A percentile compares a stretch with the other conserved stretches of the same genome.
Conservation (phyloP, 2,329 filamentous ascomycete species). For the Knufia fluminis region DNA sequence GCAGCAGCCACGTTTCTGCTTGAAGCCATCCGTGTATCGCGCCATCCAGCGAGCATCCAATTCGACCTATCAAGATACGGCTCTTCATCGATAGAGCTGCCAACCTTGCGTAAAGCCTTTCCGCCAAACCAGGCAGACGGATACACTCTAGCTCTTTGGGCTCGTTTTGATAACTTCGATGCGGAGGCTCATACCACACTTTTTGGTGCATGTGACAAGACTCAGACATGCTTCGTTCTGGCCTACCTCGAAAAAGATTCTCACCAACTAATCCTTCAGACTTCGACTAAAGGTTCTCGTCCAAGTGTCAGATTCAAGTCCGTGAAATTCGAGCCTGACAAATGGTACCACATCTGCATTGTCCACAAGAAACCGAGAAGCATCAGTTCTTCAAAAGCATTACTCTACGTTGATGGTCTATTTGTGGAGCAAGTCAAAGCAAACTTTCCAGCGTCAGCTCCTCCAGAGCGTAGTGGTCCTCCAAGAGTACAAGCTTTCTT, state of each 20-base stretch:
- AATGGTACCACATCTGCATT: constrained; percentile 89
- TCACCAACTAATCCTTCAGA: constrained; percentile 89
- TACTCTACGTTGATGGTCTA: constrained; percentile 84
- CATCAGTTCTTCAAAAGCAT: constrained; percentile 67
- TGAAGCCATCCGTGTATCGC: constrained; percentile 62
- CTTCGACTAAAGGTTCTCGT: constrained; percentile 73
- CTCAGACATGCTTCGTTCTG: constrained; percentile 86
- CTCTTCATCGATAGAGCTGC: constrained; percentile 80
- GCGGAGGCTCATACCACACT: constrained; percentile 78
- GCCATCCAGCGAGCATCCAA: constrained; percentile 75
- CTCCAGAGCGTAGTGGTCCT: constrained; percentile 44
- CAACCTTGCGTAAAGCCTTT: constrained; percentile 75
- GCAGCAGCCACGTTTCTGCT: constrained; percentile 60
- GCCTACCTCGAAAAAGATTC: constrained; percentile 91
- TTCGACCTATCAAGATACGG: constrained; percentile 87
- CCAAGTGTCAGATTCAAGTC: constrained; percentile 93
- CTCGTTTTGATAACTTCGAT: constrained; percentile 81
- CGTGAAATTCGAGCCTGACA: constrained; percentile 61
- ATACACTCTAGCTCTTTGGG: constrained; percentile 85
- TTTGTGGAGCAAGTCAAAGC: constrained; percentile 88
- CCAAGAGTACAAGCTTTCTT: constrained; percentile 78
- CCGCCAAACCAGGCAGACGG: constrained; percentile 70
- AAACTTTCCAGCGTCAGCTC: constrained; percentile 71
- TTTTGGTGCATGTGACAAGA: constrained; percentile 87
- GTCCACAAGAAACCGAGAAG: constrained; percentile 73